phyloP scores from a whole-genome alignment of 305 asterid species.

The Rubia peregrina region DNA sequence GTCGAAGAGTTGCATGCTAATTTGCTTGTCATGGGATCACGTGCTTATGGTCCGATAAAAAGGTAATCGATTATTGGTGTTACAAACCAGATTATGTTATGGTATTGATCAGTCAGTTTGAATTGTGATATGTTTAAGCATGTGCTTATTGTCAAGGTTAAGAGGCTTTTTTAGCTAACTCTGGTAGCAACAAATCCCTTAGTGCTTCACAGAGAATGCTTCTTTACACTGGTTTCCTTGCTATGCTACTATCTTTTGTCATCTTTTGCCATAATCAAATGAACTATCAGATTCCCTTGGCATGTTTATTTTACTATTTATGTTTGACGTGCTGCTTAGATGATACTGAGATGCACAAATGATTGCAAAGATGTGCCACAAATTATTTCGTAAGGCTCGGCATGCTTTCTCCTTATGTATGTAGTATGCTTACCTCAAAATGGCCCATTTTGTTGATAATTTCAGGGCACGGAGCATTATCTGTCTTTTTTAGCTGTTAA shows the following conservation, averaged over 20 bases:
- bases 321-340: not conserved
- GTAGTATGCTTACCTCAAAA: not conserved
- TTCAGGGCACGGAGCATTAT: not conserved
- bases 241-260: not conserved
- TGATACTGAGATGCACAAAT: not conserved
- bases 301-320: not conserved
- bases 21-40: constrained; percentile 40
- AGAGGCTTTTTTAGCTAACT: not conserved
- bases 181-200: not conserved
- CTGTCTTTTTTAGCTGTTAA: not conserved
- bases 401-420: not conserved
- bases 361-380: not conserved
- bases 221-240: not conserved
- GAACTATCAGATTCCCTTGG: not conserved
- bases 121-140: not conserved
- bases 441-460: not conserved
- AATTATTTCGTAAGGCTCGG: not conserved
- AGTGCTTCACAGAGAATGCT: not conserved
- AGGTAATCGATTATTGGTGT: constrained; percentile 21
- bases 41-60: constrained; percentile 43
- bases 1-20: constrained; percentile 41
- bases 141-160: not conserved
- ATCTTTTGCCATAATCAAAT: not conserved
- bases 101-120: not conserved
- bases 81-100: not conserved